Evolutionary conservation across 2,329 filamentous ascomycete species (phyloP), one percentile per base, ranked within the genome.

Genomic region (Peltaster fructicola): DNA sequence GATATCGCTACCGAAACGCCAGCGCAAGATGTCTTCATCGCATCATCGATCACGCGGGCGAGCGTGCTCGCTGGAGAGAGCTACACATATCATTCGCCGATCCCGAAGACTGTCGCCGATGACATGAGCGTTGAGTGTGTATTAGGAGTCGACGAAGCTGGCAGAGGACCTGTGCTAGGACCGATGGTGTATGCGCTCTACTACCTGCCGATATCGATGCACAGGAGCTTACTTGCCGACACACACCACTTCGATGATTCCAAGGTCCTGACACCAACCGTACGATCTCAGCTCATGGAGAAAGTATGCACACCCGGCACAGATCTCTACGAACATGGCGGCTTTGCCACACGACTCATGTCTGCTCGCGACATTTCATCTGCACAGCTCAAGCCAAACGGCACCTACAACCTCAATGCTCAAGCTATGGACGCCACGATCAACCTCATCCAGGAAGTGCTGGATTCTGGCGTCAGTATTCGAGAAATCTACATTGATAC

Each of bases 341-440:
- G 85, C 14, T 95, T 81, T 78, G 84, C 84, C 4, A 71, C 78
- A 5, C 65, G 73, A 12, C 61, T 75, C 10, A 68, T 95, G 35
- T 91, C 80, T 0, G 82, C 88, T 6, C 68, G 74, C 21, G 78
- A 85, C 53, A 91, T 92, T 40, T 68, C 64, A 19, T 66, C 80
- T 6, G 67, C 68, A 40, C 90, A 90, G 79, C 59, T 88, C 41
- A 63, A 65, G 7, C 65, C 71, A 3, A 40, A 49, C 30, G 45
- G 53, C 6, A 57, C 59, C 3, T 90, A 93, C 56, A 98, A 98
- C 48, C 68, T 98, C 36, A 98, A 98, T 48, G 81, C 82, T 4
- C 88, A 98, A 52, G 85, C 85, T 10, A 76, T 88, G 69, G 84
- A 92, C 50, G 79, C 85, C 4, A 95, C 85, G 0, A 69, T 91